These are phyloP conservation scores for Alliaria petiolata DNA, from an alignment of 345 rosid genomes.

Conservation along the genomic window DNA sequence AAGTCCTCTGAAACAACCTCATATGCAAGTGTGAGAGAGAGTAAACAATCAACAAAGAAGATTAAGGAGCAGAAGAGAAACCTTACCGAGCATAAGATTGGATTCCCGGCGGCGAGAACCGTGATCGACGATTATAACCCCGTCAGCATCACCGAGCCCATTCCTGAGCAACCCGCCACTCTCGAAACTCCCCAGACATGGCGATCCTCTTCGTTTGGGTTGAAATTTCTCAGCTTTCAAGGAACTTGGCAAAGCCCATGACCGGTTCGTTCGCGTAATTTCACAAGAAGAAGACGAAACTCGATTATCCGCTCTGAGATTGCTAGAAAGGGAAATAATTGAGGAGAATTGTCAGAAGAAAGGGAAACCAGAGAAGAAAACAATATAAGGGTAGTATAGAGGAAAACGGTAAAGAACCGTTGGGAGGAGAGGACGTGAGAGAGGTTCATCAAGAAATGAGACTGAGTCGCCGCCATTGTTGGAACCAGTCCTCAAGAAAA, in stretches of 20 bases:
- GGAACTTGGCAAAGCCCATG: conserved; percentile 20
- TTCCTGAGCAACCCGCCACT: conserved; percentile 28
- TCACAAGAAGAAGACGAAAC: conserved; percentile 8
- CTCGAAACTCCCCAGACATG: conserved; percentile 28
- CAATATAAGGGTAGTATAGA: neutral
- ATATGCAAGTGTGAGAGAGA: neutral
- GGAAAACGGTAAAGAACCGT: conserved; percentile 6
- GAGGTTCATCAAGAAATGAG: neutral
- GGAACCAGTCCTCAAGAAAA: neutral
- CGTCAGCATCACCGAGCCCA: conserved; percentile 55
- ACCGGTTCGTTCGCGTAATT: conserved; percentile 8
- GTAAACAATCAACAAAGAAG: neutral
- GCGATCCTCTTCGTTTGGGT: conserved; percentile 10
- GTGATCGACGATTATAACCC: conserved; percentile 84
- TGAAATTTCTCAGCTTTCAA: conserved; percentile 25
- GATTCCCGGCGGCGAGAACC: conserved; percentile 90
- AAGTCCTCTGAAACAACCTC: conserved; percentile 64
- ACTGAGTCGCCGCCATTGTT: conserved; percentile 20
- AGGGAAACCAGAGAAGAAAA: neutral
- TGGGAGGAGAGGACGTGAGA: neutral
- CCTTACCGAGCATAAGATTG: conserved; percentile 83
- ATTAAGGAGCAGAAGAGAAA: neutral
- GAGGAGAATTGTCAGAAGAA: no score
- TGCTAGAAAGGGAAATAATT: neutral
- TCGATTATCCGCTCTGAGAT: conserved; percentile 7